Evolutionary conservation across 2,329 filamentous ascomycete genomes (phyloP).

Genomic region (Cylindrodendrum hubeiense): DNA sequence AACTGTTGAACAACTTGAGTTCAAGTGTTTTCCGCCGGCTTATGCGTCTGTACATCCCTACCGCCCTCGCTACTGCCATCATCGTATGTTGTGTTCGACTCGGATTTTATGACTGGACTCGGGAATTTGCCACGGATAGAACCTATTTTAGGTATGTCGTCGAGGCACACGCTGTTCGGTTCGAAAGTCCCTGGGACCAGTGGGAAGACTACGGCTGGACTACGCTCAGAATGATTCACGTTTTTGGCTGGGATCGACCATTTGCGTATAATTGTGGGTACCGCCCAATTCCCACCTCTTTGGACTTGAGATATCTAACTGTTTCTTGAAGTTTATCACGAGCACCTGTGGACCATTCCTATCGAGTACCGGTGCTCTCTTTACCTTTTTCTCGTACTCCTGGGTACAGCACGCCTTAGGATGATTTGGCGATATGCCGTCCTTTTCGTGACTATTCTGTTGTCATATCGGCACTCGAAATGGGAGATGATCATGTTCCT

Average conservation of each 20-base stretch:
- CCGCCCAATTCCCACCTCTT: neutral
- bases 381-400: constrained; percentile 66
- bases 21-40: constrained; percentile 65
- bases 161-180: constrained; percentile 3
- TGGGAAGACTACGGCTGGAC: constrained; percentile 42
- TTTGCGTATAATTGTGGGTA: constrained; percentile 60
- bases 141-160: constrained; percentile 50
- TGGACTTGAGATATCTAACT: no score
- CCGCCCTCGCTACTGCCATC: constrained; percentile 63
- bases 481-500: constrained; percentile 70
- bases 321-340: constrained; percentile 66
- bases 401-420: constrained; percentile 62
- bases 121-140: constrained; percentile 58
- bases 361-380: constrained; percentile 71
- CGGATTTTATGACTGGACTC: constrained; percentile 62
- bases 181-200: constrained; percentile 11
- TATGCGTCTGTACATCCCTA: constrained; percentile 66
- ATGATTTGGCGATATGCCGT: constrained; percentile 55
- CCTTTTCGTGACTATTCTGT: constrained; percentile 57
- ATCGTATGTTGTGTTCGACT: constrained; percentile 58
- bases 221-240: constrained; percentile 63
- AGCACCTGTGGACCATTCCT: constrained; percentile 74
- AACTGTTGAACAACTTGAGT: constrained; percentile 58
- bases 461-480: constrained; percentile 60
- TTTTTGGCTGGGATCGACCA: constrained; percentile 63